Base-by-base conservation (phyloP, 1,284 basidiomycete species). In the Puccinia horiana region DNA sequence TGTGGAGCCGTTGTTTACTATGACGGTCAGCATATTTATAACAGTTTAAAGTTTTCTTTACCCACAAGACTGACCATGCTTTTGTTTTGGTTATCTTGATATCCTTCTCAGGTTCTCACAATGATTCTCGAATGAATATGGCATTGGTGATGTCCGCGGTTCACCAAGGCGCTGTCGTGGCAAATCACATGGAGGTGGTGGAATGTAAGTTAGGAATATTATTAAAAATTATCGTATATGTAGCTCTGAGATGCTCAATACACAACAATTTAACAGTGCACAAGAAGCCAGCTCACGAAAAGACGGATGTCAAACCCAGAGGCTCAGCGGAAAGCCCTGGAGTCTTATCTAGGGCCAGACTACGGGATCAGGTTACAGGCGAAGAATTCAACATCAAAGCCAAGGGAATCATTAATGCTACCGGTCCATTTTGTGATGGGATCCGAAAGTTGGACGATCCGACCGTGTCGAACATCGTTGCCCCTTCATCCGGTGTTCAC, bases 111-210 rank as follows among this genome's bases (percentile, higher is more conserved):
- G 93, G 95, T 76, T 96, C 98, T 89, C 96, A 99, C 89, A 99
- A 98, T 86, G 96, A 99, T 86, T 93, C 96, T 6, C 91, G 96
- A 52, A 99, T 99, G 96, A 98, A 98, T 88, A 91, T 98, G 79
- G 94, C 96, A 0, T 90, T 96, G 76, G 90, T 96, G 85, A 92
- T 98, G 91, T 98, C 93, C 6, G 96, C 96, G 11, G 94, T 98
- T 63, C 94, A 95, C 86, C 92, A 94, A 83, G 96, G 96, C 58
- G 95, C 96, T 0, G 91, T 91, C 8, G 92, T 93, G 16, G 92
- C 93, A 72, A 99, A 99, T 89, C 94, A 98, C 88, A 92, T 91
- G 86, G 93, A 96, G 86, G 95, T 98, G 69, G 92, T 91, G 16
- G 88, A 89, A 23, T 89, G 80, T 82, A 75, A 75, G 73, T 35